These are phyloP conservation scores for Phalaenopsis hybrid DNA, from an alignment of 116 monocot genomes.

Conservation along the genomic window DNA sequence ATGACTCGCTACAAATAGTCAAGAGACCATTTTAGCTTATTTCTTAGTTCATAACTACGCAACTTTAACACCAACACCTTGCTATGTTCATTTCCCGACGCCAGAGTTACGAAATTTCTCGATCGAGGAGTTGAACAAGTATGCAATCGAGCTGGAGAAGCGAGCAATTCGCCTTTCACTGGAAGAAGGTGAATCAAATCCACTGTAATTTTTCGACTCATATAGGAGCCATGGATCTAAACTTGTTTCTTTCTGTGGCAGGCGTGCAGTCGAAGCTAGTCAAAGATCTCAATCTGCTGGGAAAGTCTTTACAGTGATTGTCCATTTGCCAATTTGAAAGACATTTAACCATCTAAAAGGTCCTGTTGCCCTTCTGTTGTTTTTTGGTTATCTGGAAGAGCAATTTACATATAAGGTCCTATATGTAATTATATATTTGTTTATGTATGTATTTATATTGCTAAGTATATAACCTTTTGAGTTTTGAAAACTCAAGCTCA, in stretches of 20 bases:
- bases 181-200: slow-evolving; percentile 67
- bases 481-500: slow-evolving; percentile 1
- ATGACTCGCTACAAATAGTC: no score
- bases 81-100: neutral
- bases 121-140: slow-evolving; percentile 55
- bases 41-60: neutral
- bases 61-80: neutral
- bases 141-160: slow-evolving; percentile 88
- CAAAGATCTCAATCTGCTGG: slow-evolving; percentile 34
- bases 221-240: neutral
- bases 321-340: neutral
- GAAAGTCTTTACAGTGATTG: slow-evolving; percentile 19
- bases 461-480: neutral
- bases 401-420: neutral
- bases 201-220: neutral
- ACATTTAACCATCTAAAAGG: neutral
- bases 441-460: neutral
- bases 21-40: neutral
- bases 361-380: neutral
- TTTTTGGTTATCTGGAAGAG: neutral
- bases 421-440: neutral
- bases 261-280: neutral
- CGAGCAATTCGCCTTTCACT: slow-evolving; percentile 74
- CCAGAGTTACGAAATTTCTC: slow-evolving; percentile 74
- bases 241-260: neutral